Conservation (phyloP, 2,329 filamentous ascomycete species). For the Sporothrix dimorphospora region DNA sequence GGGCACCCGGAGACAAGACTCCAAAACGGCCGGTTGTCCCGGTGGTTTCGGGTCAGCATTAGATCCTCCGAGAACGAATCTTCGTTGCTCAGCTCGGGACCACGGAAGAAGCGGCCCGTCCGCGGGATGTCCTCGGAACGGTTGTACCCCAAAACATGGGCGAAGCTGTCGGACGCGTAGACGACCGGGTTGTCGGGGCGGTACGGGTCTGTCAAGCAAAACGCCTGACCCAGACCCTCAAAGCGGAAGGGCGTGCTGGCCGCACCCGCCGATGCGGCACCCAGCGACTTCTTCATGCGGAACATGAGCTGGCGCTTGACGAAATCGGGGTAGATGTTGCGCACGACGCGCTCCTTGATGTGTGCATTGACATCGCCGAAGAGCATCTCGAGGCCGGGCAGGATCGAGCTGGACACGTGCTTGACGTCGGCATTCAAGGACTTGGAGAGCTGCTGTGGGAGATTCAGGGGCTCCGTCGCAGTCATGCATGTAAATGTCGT, state of each 20-base stretch:
- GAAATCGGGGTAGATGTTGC: slow-evolving; percentile 54
- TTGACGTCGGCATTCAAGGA: slow-evolving; percentile 52
- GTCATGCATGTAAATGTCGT: slow-evolving; percentile 45
- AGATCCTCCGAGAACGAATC: slow-evolving; percentile 45
- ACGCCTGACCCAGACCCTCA: slow-evolving; percentile 59
- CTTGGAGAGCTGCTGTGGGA: slow-evolving; percentile 47
- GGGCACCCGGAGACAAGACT: slow-evolving; percentile 60
- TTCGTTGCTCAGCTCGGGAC: slow-evolving; percentile 45
- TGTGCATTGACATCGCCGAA: slow-evolving; percentile 47
- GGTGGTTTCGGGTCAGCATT: slow-evolving; percentile 51
- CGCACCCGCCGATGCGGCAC: slow-evolving; percentile 35
- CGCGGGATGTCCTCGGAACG: slow-evolving; percentile 51
- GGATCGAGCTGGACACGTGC: slow-evolving; percentile 47
- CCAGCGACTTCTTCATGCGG: slow-evolving; percentile 50
- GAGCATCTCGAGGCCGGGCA: slow-evolving; percentile 51
- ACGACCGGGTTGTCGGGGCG: slow-evolving; percentile 55
- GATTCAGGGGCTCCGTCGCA: slow-evolving; percentile 46
- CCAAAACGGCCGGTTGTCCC: slow-evolving; percentile 56
- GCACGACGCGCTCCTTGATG: slow-evolving; percentile 47
- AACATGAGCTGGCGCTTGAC: slow-evolving; percentile 53
- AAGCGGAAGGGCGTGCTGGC: slow-evolving; percentile 39
- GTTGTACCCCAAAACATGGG: slow-evolving; percentile 52
- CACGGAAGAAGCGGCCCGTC: slow-evolving; percentile 56
- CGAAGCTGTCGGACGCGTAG: slow-evolving; percentile 55
- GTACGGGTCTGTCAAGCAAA: slow-evolving; percentile 58